Evolutionary conservation across 2,329 filamentous ascomycete genomes (phyloP).

Genomic region (Ceratocystis cubensis): DNA sequence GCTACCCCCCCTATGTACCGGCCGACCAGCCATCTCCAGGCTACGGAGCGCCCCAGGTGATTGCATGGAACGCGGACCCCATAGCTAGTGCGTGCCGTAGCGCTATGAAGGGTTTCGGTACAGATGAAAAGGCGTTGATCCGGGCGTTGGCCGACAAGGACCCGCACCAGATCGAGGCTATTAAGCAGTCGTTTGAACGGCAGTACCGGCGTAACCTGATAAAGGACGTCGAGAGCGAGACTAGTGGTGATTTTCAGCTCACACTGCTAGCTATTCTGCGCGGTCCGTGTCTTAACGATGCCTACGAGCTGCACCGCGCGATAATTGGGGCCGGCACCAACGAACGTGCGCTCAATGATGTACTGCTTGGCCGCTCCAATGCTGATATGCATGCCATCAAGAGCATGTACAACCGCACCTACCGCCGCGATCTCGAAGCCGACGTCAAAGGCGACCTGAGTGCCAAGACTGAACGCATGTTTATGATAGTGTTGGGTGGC

Average conservation of each 20-base stretch:
- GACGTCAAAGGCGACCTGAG: constrained; percentile 70
- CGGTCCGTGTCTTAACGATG: constrained; percentile 69
- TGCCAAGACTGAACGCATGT: constrained; percentile 74
- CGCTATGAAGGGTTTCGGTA: constrained; percentile 91
- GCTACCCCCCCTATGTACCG: constrained; percentile 29
- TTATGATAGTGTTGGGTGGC: constrained; percentile 66
- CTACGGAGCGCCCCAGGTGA: constrained; percentile 59
- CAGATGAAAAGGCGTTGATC: constrained; percentile 69
- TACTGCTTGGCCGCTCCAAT: constrained; percentile 71
- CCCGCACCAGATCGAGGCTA: constrained; percentile 59
- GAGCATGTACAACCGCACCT: constrained; percentile 56
- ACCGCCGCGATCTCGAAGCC: constrained; percentile 52
- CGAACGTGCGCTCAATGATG: constrained; percentile 72
- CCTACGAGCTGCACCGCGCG: constrained; percentile 54
- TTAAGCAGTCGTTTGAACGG: constrained; percentile 54
- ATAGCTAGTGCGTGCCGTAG: constrained; percentile 61
- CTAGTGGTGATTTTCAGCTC: constrained; percentile 59
- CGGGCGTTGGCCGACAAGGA: constrained; percentile 57
- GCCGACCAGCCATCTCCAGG: constrained; percentile 48
- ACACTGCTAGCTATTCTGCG: constrained; percentile 62
- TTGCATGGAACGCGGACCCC: constrained; percentile 52
- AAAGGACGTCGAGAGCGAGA: constrained; percentile 66
- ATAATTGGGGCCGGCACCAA: constrained; percentile 76
- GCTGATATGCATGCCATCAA: constrained; percentile 84
- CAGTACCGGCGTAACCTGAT: constrained; percentile 56